Evolutionary conservation across 169 alveolate genomes (phyloP).

Genomic region (Eimeria tenella): DNA sequence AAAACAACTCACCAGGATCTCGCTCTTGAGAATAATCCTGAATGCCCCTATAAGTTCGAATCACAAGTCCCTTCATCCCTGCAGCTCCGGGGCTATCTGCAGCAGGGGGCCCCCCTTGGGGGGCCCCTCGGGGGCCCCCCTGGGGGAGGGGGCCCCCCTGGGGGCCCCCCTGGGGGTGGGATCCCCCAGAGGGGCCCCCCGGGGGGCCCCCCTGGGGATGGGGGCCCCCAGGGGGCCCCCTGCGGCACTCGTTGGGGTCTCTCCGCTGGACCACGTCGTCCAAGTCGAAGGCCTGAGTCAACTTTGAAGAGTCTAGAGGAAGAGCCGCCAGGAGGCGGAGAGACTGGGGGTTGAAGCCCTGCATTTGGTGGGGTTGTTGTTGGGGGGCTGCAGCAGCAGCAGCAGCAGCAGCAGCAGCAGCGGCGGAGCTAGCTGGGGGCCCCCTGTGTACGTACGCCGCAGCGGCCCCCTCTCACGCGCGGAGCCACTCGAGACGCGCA

Average conservation of each 20-base stretch:
- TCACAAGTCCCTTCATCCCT: constrained; percentile 1
- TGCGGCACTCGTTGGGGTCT: not conserved
- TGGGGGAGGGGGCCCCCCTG: not conserved
- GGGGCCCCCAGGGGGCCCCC: not conserved
- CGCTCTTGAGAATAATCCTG: constrained; percentile 42
- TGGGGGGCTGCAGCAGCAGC: not conserved
- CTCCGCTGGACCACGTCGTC: constrained; percentile 33
- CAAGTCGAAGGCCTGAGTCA: not conserved
- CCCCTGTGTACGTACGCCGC: not conserved
- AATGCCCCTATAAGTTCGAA: not conserved
- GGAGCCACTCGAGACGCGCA: not conserved
- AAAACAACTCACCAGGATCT: not conserved
- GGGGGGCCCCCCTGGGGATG: not conserved
- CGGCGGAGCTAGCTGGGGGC: not conserved
- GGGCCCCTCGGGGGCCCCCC: not conserved
- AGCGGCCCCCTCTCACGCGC: not conserved
- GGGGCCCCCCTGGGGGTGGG: not conserved
- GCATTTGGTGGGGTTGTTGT: not conserved
- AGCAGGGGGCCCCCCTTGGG: not conserved
- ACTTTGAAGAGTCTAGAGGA: not conserved
- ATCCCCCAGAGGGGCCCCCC: too few species aligned
- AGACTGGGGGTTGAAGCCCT: not conserved
- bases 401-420: not conserved
- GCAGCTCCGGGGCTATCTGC: not conserved
- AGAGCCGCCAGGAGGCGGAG: constrained; percentile 36